phyloP scores from a whole-genome alignment of 805 yeast species.

The Saturnispora dispora region DNA sequence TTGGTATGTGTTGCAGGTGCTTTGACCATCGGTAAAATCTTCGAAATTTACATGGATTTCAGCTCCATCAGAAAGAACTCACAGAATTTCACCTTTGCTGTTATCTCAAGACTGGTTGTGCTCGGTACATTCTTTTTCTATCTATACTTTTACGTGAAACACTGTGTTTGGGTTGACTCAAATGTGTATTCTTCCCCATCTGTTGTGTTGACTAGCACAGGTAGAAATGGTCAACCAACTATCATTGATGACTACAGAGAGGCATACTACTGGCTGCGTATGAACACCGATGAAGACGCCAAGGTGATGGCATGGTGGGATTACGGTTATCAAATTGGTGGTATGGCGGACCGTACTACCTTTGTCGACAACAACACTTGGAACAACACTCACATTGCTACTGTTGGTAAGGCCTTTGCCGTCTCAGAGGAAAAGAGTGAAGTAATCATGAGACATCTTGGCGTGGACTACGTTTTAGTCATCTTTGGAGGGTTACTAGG shows the following conservation, averaged over 20 bases:
- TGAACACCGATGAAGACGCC: conserved; percentile 95
- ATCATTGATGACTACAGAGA: conserved; percentile 96
- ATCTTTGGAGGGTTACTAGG: conserved; percentile 94
- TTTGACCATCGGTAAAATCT: conserved; percentile 73
- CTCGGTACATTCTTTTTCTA: conserved; percentile 62
- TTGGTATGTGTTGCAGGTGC: conserved; percentile 91
- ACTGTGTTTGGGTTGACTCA: conserved; percentile 96
- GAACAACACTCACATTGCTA: conserved; percentile 98
- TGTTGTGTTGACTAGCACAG: conserved; percentile 78
- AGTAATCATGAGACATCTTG: conserved; percentile 79
- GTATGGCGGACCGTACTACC: conserved; percentile 99
- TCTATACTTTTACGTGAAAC: conserved; percentile 74
- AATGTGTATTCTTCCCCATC: conserved; percentile 96
- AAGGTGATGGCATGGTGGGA: conserved; percentile 99
- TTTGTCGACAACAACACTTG: conserved; percentile 98
- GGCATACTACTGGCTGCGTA: conserved; percentile 97
- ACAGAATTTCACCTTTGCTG: conserved; percentile 24
- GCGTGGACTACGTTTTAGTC: conserved; percentile 88
- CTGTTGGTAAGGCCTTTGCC: conserved; percentile 97
- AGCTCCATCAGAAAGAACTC: conserved; percentile 16
- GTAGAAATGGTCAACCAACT: conserved; percentile 76
- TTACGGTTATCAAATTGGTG: conserved; percentile 98
- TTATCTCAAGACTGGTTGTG: conserved; percentile 54
- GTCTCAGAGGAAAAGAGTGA: conserved; percentile 82
- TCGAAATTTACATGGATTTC: conserved; percentile 73